Evolutionary conservation across 1,284 basidiomycete species (phyloP).

Genomic region (Cryptococcus neoformans): DNA sequence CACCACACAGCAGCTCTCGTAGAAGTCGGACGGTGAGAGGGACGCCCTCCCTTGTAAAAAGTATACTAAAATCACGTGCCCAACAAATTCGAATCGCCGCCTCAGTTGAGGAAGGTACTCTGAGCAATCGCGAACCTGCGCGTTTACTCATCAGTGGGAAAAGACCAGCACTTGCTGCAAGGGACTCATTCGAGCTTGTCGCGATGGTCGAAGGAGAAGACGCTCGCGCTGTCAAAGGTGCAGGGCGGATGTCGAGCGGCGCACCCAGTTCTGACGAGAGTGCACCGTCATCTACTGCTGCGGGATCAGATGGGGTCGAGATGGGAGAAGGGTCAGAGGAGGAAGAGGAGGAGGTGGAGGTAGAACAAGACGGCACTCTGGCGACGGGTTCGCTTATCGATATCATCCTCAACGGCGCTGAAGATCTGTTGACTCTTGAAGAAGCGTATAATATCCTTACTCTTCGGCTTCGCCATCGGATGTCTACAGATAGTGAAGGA

Average conservation of each 20-base stretch:
- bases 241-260: constrained; percentile 19
- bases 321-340: constrained; percentile 7
- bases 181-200: constrained; percentile 34
- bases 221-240: constrained; percentile 11
- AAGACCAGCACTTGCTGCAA: constrained; percentile 26
- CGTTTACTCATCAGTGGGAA: constrained; percentile 34
- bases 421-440: constrained; percentile 44
- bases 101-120: constrained; percentile 43
- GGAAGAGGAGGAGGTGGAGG: constrained; percentile 31
- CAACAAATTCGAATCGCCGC: constrained; percentile 38
- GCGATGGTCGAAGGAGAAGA: constrained; percentile 16
- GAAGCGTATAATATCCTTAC: constrained; percentile 42
- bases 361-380: constrained; percentile 35
- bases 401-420: constrained; percentile 41
- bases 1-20: constrained; percentile 6
- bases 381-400: constrained; percentile 32
- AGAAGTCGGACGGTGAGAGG: constrained; percentile 4
- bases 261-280: constrained; percentile 32
- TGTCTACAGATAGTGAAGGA: constrained; percentile 8
- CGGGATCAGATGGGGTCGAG: background rate
- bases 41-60: constrained; percentile 10
- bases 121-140: constrained; percentile 45
- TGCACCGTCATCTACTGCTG: constrained; percentile 11
- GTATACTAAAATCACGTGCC: constrained; percentile 34
- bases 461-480: constrained; percentile 20